Evolutionary conservation across 2,329 filamentous ascomycete genomes (phyloP).

Genomic region (Hymenoscyphus repandus): DNA sequence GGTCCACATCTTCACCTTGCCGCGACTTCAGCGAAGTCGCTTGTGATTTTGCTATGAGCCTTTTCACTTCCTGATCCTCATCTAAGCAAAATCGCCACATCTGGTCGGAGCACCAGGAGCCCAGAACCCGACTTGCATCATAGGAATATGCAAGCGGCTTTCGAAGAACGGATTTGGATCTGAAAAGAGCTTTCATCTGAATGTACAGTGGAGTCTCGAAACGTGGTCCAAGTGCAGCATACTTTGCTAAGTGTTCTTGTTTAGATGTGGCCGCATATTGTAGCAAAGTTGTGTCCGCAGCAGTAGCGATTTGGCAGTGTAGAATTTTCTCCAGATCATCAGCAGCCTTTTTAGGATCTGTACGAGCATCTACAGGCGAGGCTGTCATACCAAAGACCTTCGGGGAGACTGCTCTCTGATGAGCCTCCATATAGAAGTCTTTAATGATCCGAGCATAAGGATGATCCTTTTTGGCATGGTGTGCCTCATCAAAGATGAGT

Average conservation of each 20-base stretch:
- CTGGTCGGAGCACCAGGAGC: slow-evolving; percentile 78
- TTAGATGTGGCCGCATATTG: slow-evolving; percentile 54
- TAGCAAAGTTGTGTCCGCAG: slow-evolving; percentile 53
- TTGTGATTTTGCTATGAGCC: slow-evolving; percentile 53
- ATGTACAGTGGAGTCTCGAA: slow-evolving; percentile 62
- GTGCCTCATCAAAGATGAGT: slow-evolving; percentile 91
- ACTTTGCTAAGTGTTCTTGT: slow-evolving; percentile 54
- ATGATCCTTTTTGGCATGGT: slow-evolving; percentile 93
- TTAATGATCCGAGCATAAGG: slow-evolving; percentile 86
- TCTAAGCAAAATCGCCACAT: slow-evolving; percentile 67
- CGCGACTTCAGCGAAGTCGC: slow-evolving; percentile 31
- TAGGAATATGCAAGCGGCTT: slow-evolving; percentile 45
- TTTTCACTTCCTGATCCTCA: slow-evolving; percentile 54
- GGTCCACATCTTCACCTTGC: slow-evolving; percentile 41
- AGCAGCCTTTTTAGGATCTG: slow-evolving; percentile 66
- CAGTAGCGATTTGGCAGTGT: slow-evolving; percentile 78
- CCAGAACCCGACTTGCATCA: slow-evolving; percentile 60
- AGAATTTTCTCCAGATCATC: slow-evolving; percentile 70
- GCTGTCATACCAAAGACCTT: slow-evolving; percentile 95
- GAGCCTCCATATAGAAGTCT: slow-evolving; percentile 62
- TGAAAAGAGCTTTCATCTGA: slow-evolving; percentile 47
- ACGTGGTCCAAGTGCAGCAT: slow-evolving; percentile 40
- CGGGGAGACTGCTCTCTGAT: slow-evolving; percentile 48
- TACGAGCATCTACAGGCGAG: slow-evolving; percentile 82
- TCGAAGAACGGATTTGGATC: slow-evolving; percentile 37